Base-by-base conservation (phyloP, 768 basidiomycete species). In the Trametes cubensis region DNA sequence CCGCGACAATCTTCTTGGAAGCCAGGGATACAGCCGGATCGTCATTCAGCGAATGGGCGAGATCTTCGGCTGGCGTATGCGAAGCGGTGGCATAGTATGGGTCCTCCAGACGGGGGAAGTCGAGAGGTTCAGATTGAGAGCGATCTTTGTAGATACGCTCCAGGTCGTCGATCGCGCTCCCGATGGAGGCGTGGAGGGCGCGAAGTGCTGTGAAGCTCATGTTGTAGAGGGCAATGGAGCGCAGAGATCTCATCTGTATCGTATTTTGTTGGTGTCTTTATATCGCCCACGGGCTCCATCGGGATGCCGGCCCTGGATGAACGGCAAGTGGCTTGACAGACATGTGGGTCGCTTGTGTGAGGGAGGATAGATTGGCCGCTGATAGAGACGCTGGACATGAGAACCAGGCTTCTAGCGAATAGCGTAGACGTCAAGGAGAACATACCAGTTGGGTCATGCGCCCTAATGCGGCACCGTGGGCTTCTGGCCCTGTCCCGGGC, bases 101-200 rank as follows among this genome's bases (percentile, higher is more conserved):
- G 4, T 53, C 56, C 3, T 63, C 62, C 28, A 60, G 40, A 26
- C 45, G 58, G 5, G 62, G 62, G 38, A 49, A 56, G 58, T 64
- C 58, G 39, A 64, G 58, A 3, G 34, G 38, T 23, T 50, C 57
- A 8, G 46, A 46, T 26, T 30, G 48, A 4, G 55, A 53, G 42
- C 57, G 52, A 25, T 63, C 34, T 6, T 56, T 60, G 55, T 71
- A 88, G 50, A 87, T 74, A 49, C 75, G 76, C 71, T 89, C 83
- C 5, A 90, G 85, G 67, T 88, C 85, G 73, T 84, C 80, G 62
- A 89, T 73, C 25, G 88, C 86, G 66, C 85, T 78, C 66, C 83
- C 85, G 66, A 90, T 81, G 70, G 89, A 81, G 63, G 80, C 73
- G 63, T 88, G 85, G 39, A 90, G 80, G 39, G 83, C 82, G 41